Percentiles rank a stretch among this genome's conserved stretches.
These are phyloP conservation scores for Smallanthus sonchifolius DNA, from an alignment of 129 eudicot species.

Conservation along the genomic window DNA sequence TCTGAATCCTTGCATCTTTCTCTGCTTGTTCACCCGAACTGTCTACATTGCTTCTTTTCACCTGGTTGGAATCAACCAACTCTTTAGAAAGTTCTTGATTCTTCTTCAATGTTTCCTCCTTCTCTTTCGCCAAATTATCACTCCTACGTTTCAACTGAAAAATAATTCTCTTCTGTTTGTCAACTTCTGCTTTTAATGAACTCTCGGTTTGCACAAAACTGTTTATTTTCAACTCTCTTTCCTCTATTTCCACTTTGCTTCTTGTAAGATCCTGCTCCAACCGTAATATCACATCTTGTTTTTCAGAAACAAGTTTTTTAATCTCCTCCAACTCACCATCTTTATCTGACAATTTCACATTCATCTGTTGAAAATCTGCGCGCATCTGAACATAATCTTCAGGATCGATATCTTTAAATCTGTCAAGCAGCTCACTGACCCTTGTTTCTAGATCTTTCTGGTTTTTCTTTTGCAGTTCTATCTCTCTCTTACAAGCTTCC, in stretches of 20 bases:
- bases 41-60: slow-evolving; percentile 38
- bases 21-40: slow-evolving; percentile 55
- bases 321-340: slow-evolving; percentile 65
- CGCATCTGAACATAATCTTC: slow-evolving; percentile 67
- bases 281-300: slow-evolving; percentile 39
- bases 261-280: slow-evolving; percentile 71
- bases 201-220: slow-evolving; percentile 50
- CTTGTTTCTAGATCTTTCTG: slow-evolving; percentile 40
- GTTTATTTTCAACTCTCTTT: slow-evolving; percentile 49
- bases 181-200: slow-evolving; percentile 52
- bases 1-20: slow-evolving; percentile 76
- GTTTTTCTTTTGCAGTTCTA: slow-evolving; percentile 40
- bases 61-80: slow-evolving; percentile 59
- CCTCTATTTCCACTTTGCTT: slow-evolving; percentile 53
- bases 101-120: slow-evolving; percentile 61
- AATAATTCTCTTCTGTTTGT: slow-evolving; percentile 34
- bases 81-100: slow-evolving; percentile 63
- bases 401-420: slow-evolving; percentile 52
- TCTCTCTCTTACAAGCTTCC: slow-evolving; percentile 53
- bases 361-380: slow-evolving; percentile 54
- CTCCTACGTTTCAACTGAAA: slow-evolving; percentile 35
- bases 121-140: slow-evolving; percentile 58
- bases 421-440: slow-evolving; percentile 56
- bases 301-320: slow-evolving; percentile 46
- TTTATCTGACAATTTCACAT: slow-evolving; percentile 55